A percentile compares a stretch with the other conserved stretches of the same genome.
Conservation (phyloP, 179 eudicot genomes). For the Pouteria campechiana region DNA sequence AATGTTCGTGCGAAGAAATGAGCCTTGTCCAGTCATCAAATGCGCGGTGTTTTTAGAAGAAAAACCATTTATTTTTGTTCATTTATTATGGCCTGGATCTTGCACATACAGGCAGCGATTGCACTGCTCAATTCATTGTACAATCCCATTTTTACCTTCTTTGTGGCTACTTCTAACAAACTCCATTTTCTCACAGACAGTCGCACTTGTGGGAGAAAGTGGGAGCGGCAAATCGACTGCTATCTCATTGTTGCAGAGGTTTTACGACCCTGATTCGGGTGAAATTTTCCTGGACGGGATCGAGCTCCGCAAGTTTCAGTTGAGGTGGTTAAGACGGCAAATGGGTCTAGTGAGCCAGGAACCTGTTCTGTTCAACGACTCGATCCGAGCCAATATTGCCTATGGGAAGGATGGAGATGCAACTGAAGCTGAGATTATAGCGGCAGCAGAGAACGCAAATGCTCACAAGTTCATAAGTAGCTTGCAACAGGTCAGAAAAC, state of each 20-base stretch:
- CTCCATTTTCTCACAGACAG: conserved; percentile 31
- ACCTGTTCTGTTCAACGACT: conserved; percentile 39
- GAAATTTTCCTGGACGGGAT: conserved; percentile 28
- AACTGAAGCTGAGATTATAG: conserved; percentile 29
- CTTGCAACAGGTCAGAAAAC: conserved; percentile 18
- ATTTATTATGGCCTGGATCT: no score
- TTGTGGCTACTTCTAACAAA: no score
- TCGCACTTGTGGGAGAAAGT: conserved; percentile 50
- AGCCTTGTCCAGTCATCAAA: no score
- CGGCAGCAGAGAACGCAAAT: conserved; percentile 39
- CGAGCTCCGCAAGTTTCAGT: conserved; percentile 27
- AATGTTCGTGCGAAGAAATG: no score
- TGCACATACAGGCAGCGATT: no score
- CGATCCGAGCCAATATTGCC: conserved; percentile 37
- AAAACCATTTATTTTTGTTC: no score
- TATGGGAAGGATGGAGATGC: conserved; percentile 45
- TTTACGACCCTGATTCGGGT: conserved; percentile 38
- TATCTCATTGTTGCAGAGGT: conserved; percentile 34
- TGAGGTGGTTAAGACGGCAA: conserved; percentile 46
- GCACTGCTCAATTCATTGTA: no score
- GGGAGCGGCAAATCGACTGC: conserved; percentile 54
- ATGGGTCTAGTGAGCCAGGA: conserved; percentile 56
- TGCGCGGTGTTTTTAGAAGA: no score
- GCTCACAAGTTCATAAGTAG: conserved; percentile 50
- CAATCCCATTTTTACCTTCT: no score